A percentile compares a stretch with the other conserved stretches of the same genome.
These are phyloP conservation scores for Xylaria sp. DNA, from an alignment of 2,329 filamentous ascomycete genomes.

Conservation along the genomic window DNA sequence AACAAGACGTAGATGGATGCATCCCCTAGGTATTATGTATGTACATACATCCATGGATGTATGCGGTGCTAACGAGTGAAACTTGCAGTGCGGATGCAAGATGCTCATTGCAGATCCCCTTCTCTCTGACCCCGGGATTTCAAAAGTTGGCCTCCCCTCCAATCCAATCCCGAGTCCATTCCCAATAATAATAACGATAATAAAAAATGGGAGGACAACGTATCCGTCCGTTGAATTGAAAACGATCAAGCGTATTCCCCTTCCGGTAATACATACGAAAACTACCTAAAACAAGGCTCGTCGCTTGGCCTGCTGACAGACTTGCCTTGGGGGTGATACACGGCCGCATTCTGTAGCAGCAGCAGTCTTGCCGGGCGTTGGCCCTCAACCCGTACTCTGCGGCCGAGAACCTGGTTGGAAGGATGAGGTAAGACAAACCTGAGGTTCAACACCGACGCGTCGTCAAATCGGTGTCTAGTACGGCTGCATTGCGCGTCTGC, in stretches of 20 bases:
- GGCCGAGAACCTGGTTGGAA: too few relatives aligned
- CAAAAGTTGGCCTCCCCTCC: background rate
- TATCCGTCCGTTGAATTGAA: background rate
- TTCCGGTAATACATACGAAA: background rate
- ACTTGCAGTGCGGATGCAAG: background rate
- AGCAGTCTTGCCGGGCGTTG: too few relatives aligned
- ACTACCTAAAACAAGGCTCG: background rate
- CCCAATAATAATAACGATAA: background rate
- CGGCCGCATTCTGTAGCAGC: too few relatives aligned
- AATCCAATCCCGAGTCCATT: too few relatives aligned
- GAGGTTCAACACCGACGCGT: background rate
- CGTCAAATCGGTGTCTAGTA: background rate
- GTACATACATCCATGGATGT: too few relatives aligned
- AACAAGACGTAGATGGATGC: background rate
- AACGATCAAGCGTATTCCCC: background rate
- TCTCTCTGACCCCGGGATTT: background rate
- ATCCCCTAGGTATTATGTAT: too few relatives aligned
- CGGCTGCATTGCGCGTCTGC: background rate
- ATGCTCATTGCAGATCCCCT: background rate
- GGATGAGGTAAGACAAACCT: conserved; percentile 1
- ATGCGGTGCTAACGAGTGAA: background rate
- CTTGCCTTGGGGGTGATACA: too few relatives aligned
- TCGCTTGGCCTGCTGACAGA: background rate
- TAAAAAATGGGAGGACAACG: too few relatives aligned
- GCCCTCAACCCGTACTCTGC: too few relatives aligned